Evolutionary conservation across 2,329 filamentous ascomycete species (phyloP), one percentile per base, ranked within the genome.

Genomic region (Penicillium occitanis): DNA sequence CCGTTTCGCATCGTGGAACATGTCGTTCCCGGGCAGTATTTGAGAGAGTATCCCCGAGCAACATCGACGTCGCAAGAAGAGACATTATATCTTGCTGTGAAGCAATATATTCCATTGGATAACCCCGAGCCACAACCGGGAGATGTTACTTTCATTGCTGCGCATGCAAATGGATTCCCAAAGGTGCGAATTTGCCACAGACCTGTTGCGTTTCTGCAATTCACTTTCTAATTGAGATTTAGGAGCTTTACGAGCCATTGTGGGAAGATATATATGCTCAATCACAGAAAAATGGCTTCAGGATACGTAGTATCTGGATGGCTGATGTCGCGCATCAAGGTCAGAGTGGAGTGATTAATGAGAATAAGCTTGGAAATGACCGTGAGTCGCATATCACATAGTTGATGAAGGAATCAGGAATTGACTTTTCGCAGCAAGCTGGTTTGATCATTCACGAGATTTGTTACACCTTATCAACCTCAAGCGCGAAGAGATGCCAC

Each of bases 111-210:
- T 0, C 93, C 93, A 1, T 81, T 87, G 64, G 85, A 89, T 73
- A 93, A 93, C 71, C 84, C 82, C 0, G 78, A 81, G 28, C 90
- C 92, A 0, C 83, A 87, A 68, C 86, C 87, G 0, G 91, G 91
- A 40, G 91, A 95, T 77, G 81, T 97, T 8, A 97, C 92, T 22
- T 88, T 98, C 66, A 88, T 98, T 64, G 92, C 86, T 11, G 90
- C 90, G 4, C 93, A 97, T 79, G 94, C 92, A 60, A 97, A 97
- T 80, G 94, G 90, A 11, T 97, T 97, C 71, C 91, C 92, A 11
- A 98, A 97, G 85, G 91, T 91, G 76, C 63, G 72, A 46, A 61
- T 4, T 2, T 37, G n/a, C 30, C 22, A 22, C 33, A 30, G 14
- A 5, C 5, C 46, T 28, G 11, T 19, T 19, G 19, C 19, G 19